Percentiles rank a stretch among this genome's conserved stretches.
Evolutionary conservation across 2,329 filamentous ascomycete genomes (phyloP).

Genomic region (Botrytis galanthina): DNA sequence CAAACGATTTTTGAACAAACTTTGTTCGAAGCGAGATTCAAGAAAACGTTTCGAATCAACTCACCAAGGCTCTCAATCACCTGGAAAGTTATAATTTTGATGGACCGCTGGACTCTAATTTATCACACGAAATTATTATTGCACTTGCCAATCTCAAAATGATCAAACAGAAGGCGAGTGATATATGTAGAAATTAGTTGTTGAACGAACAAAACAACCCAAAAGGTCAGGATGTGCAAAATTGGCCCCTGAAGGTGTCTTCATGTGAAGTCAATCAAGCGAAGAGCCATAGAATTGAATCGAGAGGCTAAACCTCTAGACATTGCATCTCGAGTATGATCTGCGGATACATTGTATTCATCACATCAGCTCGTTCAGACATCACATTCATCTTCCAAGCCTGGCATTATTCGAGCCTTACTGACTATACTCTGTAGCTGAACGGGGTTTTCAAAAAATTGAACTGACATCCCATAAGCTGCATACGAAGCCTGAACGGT

Average conservation of each 20-base stretch:
- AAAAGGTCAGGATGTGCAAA: not conserved
- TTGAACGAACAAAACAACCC: not conserved
- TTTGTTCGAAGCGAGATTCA: not conserved
- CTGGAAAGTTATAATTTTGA: not conserved
- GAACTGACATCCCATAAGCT: not conserved
- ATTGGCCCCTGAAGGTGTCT: not conserved
- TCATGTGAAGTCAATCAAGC: not conserved
- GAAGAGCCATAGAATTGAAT: not conserved
- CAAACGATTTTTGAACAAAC: not conserved
- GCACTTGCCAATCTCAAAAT: not conserved
- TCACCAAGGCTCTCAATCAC: not conserved
- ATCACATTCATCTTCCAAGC: not conserved
- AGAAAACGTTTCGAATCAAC: not conserved
- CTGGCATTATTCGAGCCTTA: not conserved
- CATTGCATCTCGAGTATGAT: not conserved
- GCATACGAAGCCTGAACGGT: not conserved
- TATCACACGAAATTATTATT: not conserved
- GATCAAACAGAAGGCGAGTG: not conserved
- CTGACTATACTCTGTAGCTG: not conserved
- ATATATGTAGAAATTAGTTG: not conserved
- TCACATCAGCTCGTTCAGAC: not conserved
- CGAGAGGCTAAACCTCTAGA: not conserved
- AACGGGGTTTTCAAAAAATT: not conserved
- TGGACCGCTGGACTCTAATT: not conserved
- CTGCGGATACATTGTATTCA: not conserved